Evolutionary conservation across 2,329 filamentous ascomycete genomes (phyloP), one percentile per base, ranked within the genome.

Genomic region (Beauveria pseudobassiana): DNA sequence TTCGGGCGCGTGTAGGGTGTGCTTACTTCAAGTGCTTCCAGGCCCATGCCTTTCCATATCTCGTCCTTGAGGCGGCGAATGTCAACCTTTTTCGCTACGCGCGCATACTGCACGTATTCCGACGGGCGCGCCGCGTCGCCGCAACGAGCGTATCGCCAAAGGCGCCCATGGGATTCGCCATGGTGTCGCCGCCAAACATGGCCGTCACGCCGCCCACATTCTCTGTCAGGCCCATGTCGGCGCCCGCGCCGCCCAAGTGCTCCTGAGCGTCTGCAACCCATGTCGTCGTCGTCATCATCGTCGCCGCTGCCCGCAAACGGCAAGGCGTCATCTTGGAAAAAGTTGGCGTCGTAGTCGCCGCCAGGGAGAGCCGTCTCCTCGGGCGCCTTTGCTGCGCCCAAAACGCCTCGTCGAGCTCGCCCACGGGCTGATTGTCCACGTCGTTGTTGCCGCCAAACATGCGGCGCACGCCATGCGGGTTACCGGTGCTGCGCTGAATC

Each of bases 271-370:
- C 90, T 4, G 89, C 88, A 73, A 95, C 89, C 87, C 63, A 82
- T 69, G 58, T 89, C 87, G 53, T 89, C 87, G 59, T 90, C 88
- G 48, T 88, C 87, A 30, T 81, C 80, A 20, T 83, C 80, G 24
- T 79, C 74, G 52, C 80, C 78, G 5, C 80, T 86, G 12, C 84
- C 87, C 1, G 84, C 79, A 68, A 91, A 83, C 1, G 87, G 87
- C 65, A 93, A 78, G 1, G 83, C 88, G 67, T 93, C 90, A 69
- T 98, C 95, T 69, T 95, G 89, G 79, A 98, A 99, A 82, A 98
- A 99, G 74, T 98, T 90, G 63, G 95, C 93, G 72, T 98, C 92
- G 74, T 98, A 99, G 71, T 96, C 88, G 64, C 93, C 93, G 67
- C 85, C 80, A 3, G 82, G 82, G 43, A 82, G 73, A 1, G 76